Evolutionary conservation across 805 yeast species (phyloP).

Genomic region (Spathaspora sp.): DNA sequence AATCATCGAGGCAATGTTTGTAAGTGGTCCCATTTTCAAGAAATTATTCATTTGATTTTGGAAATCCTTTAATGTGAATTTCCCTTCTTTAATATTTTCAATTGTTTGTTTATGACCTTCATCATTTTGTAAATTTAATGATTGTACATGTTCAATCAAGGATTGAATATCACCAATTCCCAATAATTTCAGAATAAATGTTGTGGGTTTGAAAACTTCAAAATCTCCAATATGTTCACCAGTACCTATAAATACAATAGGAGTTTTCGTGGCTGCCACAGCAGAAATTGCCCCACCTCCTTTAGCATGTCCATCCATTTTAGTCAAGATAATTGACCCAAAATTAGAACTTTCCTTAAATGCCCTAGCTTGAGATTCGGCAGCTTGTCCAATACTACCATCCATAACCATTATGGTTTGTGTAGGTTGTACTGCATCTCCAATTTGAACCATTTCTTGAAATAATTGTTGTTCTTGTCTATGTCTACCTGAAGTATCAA

Average conservation of each 20-base stretch:
- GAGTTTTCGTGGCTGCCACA: slow-evolving; percentile 94
- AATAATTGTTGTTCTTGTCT: slow-evolving; percentile 90
- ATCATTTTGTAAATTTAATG: slow-evolving; percentile 62
- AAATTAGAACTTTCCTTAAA: slow-evolving; percentile 90
- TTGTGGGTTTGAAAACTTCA: slow-evolving; percentile 85
- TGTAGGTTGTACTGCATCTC: slow-evolving; percentile 83
- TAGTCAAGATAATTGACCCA: slow-evolving; percentile 92
- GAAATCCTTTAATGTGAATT: slow-evolving; percentile 85
- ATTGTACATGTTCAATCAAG: slow-evolving; percentile 88
- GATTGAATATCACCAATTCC: slow-evolving; percentile 97
- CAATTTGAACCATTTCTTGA: slow-evolving; percentile 91
- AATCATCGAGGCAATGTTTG: slow-evolving; percentile 91
- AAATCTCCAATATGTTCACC: slow-evolving; percentile 95
- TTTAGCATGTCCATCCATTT: slow-evolving; percentile 98
- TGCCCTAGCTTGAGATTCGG: slow-evolving; percentile 90
- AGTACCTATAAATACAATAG: slow-evolving; percentile 94
- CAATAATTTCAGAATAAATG: slow-evolving; percentile 84
- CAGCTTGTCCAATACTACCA: slow-evolving; percentile 98
- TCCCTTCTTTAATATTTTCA: slow-evolving; percentile 92
- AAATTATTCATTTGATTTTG: slow-evolving; percentile 94
- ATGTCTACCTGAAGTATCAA: slow-evolving; percentile 97
- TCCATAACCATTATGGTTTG: slow-evolving; percentile 97
- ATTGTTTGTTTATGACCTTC: slow-evolving; percentile 83
- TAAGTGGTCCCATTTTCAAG: slow-evolving; percentile 93
- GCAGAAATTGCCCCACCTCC: slow-evolving; percentile 99